Evolutionary conservation across 1,284 basidiomycete species (phyloP), one percentile per base, ranked within the genome.

Genomic region (Fereydounia khargensis): DNA sequence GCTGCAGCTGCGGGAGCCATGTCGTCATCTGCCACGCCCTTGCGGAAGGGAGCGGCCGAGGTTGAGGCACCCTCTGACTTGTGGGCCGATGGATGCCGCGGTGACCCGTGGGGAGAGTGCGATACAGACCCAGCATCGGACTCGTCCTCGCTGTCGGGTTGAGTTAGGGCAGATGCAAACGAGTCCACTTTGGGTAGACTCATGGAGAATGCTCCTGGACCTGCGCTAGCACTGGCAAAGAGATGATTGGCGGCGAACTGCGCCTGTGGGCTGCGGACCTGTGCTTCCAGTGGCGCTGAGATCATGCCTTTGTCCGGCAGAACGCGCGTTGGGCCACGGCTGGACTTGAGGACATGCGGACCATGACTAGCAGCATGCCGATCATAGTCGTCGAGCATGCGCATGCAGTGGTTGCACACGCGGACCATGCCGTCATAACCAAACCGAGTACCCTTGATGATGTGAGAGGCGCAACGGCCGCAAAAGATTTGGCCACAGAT

Each of bases 391-490:
- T 87, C 85, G 46, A 95, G 83, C 77, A 92, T 91, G 66, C 89
- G 87, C 20, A 95, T 80, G 76, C 95, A 98, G 17, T 95, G 81
- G 70, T 96, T 95, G 79, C 92, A 97, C 10, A 92, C 87, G 47
- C 94, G 84, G 45, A 97, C 82, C 82, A 88, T 88, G 22, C 90
- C 91, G 44, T 92, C 85, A 52, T 91, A 87, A 6, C 91, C 91
- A 71, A 95, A 97, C 1, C 91, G 85, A n/a, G 85, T 82, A 6
- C 90, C 92, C 55, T 91, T 90, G 76, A 98, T 91, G 67, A 97
- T 88, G 69, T 96, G 94, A n/a, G 91, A 91, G 3, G 94, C 92
- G 75, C 94, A 70, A 90, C 63, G 45, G 30, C 60, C 52, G 53
- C 75, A 76, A 32, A 74, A 76, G 36, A 76, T 75, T 45, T 73